Evolutionary conservation across 2,329 filamentous ascomycete genomes (phyloP).

Genomic region (Chrysosphaeria jannelii): DNA sequence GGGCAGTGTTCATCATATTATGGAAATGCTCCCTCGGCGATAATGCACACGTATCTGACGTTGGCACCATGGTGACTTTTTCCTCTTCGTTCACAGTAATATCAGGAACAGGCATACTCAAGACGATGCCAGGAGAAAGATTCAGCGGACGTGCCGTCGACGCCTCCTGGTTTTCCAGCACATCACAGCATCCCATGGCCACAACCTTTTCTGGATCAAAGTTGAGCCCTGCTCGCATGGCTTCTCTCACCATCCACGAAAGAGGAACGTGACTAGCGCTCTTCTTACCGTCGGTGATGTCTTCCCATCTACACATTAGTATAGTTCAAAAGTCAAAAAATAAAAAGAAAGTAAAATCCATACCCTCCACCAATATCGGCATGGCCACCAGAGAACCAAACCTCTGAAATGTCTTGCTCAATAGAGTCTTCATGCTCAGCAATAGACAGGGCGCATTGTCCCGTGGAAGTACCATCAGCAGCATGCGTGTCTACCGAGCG

Average conservation of each 20-base stretch:
- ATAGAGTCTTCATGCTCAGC: conserved; percentile 14
- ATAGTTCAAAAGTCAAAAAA: neutral
- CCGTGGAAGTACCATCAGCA: conserved; percentile 6
- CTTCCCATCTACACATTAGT: conserved; percentile 17
- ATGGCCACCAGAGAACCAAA: conserved; percentile 57
- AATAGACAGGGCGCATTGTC: conserved; percentile 1
- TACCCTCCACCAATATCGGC: conserved; percentile 41
- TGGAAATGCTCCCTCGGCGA: conserved; percentile 15
- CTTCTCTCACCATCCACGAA: conserved; percentile 33
- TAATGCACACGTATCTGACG: conserved; percentile 1
- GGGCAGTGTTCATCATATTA: conserved; percentile 24
- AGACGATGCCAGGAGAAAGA: no score
- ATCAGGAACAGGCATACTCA: no score
- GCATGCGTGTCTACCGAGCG: conserved; percentile 1
- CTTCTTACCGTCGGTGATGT: conserved; percentile 21
- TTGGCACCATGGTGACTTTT: conserved; percentile 2
- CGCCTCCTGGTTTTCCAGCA: conserved; percentile 8
- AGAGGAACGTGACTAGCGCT: conserved; percentile 33
- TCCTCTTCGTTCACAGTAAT: conserved; percentile 2
- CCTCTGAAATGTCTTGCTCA: conserved; percentile 45
- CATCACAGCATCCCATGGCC: conserved; percentile 28
- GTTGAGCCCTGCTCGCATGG: conserved; percentile 29
- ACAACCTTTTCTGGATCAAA: conserved; percentile 41
- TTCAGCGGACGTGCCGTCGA: conserved; percentile 1
- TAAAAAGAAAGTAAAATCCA: neutral